phyloP scores from a whole-genome alignment of 2,329 filamentous ascomycete species.

The Fusarium sp. region DNA sequence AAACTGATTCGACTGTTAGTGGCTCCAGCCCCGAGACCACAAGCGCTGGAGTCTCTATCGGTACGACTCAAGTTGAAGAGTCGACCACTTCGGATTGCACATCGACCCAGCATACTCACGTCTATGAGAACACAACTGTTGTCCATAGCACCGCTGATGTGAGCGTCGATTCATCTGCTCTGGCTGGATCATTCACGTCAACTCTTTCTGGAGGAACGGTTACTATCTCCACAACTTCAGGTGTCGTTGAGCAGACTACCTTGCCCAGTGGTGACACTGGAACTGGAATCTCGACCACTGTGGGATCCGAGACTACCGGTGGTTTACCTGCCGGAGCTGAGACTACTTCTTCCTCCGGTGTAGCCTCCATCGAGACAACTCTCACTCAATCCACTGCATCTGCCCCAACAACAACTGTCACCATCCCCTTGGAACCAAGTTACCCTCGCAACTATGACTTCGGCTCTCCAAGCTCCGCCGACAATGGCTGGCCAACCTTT shows the following conservation, averaged over 20 bases:
- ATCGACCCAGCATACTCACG: constrained; percentile 21
- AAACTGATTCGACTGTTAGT: not conserved
- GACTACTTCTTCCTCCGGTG: not conserved
- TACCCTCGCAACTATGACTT: constrained; percentile 33
- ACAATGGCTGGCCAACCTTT: constrained; percentile 18
- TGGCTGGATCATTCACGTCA: constrained; percentile 5
- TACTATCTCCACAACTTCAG: constrained; percentile 1
- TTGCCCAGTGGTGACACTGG: not conserved
- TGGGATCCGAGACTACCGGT: not conserved
- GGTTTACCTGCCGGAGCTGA: not conserved
- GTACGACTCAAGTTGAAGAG: not conserved
- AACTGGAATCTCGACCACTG: not conserved
- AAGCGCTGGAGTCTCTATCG: not conserved
- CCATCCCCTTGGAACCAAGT: not conserved
- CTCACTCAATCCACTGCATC: not conserved
- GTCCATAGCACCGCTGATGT: constrained; percentile 9
- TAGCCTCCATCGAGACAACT: not conserved
- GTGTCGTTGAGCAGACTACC: not conserved
- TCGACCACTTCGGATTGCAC: constrained; percentile 24
- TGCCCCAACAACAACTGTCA: not conserved
- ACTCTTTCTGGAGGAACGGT: constrained; percentile 7
- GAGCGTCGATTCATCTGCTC: constrained; percentile 21
- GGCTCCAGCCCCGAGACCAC: not conserved
- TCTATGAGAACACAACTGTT: constrained; percentile 34
- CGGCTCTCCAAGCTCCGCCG: constrained; percentile 6